These are phyloP conservation scores for Coemansia sp. DNA, from an alignment of 192 early-diverging fungal genomes.

Conservation along the genomic window DNA sequence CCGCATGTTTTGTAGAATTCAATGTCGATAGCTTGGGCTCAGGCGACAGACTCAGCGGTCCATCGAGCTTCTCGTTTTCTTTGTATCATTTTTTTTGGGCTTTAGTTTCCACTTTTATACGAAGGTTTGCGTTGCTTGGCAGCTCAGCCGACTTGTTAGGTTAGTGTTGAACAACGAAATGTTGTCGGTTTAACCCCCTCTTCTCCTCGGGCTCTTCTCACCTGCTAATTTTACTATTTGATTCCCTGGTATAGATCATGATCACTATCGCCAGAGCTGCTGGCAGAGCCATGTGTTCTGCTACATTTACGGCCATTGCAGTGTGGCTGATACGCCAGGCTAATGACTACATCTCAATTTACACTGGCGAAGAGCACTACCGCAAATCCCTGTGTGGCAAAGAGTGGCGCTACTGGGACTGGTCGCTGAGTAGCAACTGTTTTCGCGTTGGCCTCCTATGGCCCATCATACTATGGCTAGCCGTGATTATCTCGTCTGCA, in stretches of 20 bases:
- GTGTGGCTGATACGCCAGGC: neutral
- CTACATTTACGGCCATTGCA: neutral
- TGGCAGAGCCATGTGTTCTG: neutral
- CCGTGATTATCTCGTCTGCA: neutral
- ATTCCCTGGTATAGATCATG: neutral
- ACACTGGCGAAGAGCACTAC: neutral
- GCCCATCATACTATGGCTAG: neutral
- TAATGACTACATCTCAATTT: neutral
- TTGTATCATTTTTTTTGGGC: neutral
- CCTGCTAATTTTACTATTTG: neutral
- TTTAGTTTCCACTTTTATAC: no score
- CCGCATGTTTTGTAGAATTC: no score
- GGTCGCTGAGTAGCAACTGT: constrained; percentile 17
- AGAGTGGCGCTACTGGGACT: constrained; percentile 5
- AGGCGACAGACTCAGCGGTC: neutral
- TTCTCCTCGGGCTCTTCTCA: no score
- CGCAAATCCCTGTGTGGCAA: neutral
- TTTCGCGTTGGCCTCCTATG: constrained; percentile 22
- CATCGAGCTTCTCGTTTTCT: neutral
- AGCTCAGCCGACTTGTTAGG: no score
- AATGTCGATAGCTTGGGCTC: neutral
- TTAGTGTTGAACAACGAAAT: no score
- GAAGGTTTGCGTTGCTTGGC: no score
- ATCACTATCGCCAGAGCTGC: neutral
- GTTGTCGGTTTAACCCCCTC: no score